Percentiles rank a stretch among this genome's conserved stretches.
Evolutionary conservation across 2,329 filamentous ascomycete species (phyloP).

Genomic region (Dendryphion nanum): DNA sequence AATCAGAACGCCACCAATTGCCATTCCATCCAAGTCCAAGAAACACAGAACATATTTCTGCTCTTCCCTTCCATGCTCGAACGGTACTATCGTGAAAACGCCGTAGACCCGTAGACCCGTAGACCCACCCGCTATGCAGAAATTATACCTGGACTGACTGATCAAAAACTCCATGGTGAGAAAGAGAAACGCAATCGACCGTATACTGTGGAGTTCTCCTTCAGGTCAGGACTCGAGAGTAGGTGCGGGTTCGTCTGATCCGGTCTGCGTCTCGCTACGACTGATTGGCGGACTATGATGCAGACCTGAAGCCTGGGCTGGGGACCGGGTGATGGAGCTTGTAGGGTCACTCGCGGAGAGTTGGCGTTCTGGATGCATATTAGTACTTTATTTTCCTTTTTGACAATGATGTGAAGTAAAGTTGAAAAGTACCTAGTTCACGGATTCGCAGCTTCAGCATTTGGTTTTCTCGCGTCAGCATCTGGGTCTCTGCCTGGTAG

Average conservation of each 20-base stretch:
- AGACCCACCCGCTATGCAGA: no score
- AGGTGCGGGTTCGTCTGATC: no score
- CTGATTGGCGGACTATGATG: slow-evolving; percentile 19
- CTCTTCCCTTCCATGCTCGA: no score
- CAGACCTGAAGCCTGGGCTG: slow-evolving; percentile 25
- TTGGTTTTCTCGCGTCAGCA: slow-evolving; percentile 74
- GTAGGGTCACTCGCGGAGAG: slow-evolving; percentile 32
- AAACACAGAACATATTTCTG: not conserved
- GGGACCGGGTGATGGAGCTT: slow-evolving; percentile 30
- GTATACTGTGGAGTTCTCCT: no score
- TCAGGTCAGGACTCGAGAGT: no score
- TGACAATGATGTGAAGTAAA: not conserved
- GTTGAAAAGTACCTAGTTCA: slow-evolving; percentile 59
- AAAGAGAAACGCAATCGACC: no score
- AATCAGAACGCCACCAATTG: no score
- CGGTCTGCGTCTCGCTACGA: slow-evolving; percentile 4
- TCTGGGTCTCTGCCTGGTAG: slow-evolving; percentile 80
- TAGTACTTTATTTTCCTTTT: not conserved
- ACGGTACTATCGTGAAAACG: no score
- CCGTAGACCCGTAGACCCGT: no score
- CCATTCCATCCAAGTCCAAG: not conserved
- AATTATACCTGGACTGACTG: no score
- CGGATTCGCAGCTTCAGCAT: slow-evolving; percentile 75
- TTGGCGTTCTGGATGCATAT: slow-evolving; percentile 29
- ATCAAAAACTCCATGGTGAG: no score